Conservation (phyloP, 2,329 filamentous ascomycete species). For the Colletotrichum cordylinicola region DNA sequence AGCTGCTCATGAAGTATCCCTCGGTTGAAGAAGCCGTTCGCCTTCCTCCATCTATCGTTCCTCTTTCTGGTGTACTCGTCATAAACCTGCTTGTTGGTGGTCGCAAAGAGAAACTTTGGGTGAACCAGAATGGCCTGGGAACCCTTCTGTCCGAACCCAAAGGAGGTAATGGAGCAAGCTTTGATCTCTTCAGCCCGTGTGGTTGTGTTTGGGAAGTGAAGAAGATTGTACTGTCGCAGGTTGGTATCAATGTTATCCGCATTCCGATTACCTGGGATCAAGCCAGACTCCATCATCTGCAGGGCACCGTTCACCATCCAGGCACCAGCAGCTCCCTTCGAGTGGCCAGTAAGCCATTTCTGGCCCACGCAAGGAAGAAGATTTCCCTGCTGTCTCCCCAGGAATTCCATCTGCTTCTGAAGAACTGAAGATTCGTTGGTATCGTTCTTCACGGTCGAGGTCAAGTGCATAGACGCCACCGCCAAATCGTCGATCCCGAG, state of each 20-base stretch:
- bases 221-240: slow-evolving; percentile 32
- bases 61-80: background rate
- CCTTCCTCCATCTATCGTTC: background rate
- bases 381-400: slow-evolving; percentile 39
- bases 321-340: slow-evolving; percentile 40
- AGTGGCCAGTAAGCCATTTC: slow-evolving; percentile 43
- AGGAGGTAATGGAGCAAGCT: slow-evolving; percentile 44
- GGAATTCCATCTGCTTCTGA: slow-evolving; percentile 36
- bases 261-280: slow-evolving; percentile 41
- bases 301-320: slow-evolving; percentile 44
- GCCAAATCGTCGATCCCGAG: slow-evolving; percentile 41
- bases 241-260: slow-evolving; percentile 38
- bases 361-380: slow-evolving; percentile 36
- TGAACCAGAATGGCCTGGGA: slow-evolving; percentile 39
- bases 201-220: slow-evolving; percentile 35
- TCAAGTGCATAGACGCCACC: slow-evolving; percentile 45
- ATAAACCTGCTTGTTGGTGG: slow-evolving; percentile 25
- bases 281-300: slow-evolving; percentile 37
- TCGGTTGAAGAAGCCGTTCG: background rate
- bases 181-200: slow-evolving; percentile 31
- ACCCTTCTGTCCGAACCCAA: slow-evolving; percentile 52
- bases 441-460: slow-evolving; percentile 43
- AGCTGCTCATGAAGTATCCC: background rate
- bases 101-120: slow-evolving; percentile 39
- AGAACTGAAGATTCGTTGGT: slow-evolving; percentile 41